A percentile compares a stretch with the other conserved stretches of the same genome.
phyloP scores from a whole-genome alignment of 208 protist genomes.

The Leishmania martiniquensis region DNA sequence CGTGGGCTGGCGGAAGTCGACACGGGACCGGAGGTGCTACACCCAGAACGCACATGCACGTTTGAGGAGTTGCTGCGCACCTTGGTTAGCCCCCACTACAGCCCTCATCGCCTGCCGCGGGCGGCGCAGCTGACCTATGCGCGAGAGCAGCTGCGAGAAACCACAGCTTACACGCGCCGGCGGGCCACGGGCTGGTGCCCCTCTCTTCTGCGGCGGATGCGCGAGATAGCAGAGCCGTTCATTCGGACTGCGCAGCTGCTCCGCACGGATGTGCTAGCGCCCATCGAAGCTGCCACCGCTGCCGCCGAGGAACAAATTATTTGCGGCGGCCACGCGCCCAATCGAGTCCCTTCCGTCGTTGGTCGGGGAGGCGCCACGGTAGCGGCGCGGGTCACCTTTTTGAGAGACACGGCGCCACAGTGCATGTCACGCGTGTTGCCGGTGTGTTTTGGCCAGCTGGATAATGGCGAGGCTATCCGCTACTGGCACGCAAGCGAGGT shows the following conservation, averaged over 20 bases:
- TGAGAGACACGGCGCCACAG: background rate
- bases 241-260: slow-evolving; percentile 69
- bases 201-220: slow-evolving; percentile 54
- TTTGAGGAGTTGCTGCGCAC: slow-evolving; percentile 63
- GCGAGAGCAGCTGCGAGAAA: slow-evolving; percentile 30
- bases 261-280: slow-evolving; percentile 55
- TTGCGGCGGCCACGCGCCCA: background rate
- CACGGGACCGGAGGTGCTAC: slow-evolving; percentile 28
- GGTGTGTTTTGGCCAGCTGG: slow-evolving; percentile 64
- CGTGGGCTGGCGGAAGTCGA: slow-evolving; percentile 41
- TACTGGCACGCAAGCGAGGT: slow-evolving; percentile 51
- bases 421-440: slow-evolving; percentile 34
- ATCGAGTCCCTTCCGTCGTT: background rate
- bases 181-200: slow-evolving; percentile 48
- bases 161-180: slow-evolving; percentile 27
- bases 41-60: slow-evolving; percentile 25
- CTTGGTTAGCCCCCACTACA: slow-evolving; percentile 69
- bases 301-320: background rate
- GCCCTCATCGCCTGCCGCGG: slow-evolving; percentile 64
- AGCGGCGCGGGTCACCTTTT: background rate
- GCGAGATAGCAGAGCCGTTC: slow-evolving; percentile 72
- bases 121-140: slow-evolving; percentile 38
- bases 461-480: slow-evolving; percentile 60
- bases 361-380: background rate
- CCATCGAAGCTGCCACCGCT: slow-evolving; percentile 5